Percentiles rank a stretch among this genome's conserved stretches.
These are phyloP conservation scores for Phytophthora ohioensis DNA, from an alignment of 352 stramenopile genomes.

Conservation along the genomic window DNA sequence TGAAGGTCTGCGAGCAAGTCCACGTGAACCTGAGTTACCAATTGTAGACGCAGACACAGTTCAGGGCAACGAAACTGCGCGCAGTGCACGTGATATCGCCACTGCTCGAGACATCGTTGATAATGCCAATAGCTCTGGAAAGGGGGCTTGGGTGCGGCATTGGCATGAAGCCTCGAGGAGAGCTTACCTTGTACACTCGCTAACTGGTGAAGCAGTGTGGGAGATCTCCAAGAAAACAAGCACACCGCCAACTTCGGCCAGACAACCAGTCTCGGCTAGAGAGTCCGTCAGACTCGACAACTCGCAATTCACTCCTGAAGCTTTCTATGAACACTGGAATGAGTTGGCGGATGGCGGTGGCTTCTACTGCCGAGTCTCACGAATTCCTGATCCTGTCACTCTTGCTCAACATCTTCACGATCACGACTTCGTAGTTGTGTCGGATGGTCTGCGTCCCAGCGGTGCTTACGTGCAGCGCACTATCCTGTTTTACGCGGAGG, in stretches of 20 bases:
- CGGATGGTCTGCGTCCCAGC: constrained; percentile 47
- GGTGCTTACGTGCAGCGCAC: constrained; percentile 48
- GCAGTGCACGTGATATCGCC: constrained; percentile 33
- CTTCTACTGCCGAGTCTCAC: constrained; percentile 72
- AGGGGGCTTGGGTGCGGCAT: constrained; percentile 68
- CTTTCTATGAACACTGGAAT: constrained; percentile 66
- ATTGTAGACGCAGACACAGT: constrained; percentile 43
- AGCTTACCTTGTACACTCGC: constrained; percentile 73
- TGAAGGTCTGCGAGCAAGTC: constrained; percentile 23
- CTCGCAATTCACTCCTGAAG: constrained; percentile 29
- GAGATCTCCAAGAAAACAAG: constrained; percentile 45
- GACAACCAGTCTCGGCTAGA: background rate
- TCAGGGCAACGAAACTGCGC: constrained; percentile 28
- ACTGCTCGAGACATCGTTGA: constrained; percentile 32
- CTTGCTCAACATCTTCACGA: constrained; percentile 56
- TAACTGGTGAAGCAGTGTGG: constrained; percentile 76
- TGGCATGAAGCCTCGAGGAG: constrained; percentile 58
- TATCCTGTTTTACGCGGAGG: constrained; percentile 63
- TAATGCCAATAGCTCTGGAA: constrained; percentile 21
- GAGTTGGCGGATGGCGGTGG: constrained; percentile 57
- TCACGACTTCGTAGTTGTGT: constrained; percentile 64
- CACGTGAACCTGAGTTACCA: constrained; percentile 26
- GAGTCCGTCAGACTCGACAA: constrained; percentile 12
- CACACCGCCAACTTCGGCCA: background rate
- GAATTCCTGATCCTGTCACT: constrained; percentile 49